phyloP scores from a whole-genome alignment of 2,329 filamentous ascomycete species.

The Calonectria pseudoturangicola region DNA sequence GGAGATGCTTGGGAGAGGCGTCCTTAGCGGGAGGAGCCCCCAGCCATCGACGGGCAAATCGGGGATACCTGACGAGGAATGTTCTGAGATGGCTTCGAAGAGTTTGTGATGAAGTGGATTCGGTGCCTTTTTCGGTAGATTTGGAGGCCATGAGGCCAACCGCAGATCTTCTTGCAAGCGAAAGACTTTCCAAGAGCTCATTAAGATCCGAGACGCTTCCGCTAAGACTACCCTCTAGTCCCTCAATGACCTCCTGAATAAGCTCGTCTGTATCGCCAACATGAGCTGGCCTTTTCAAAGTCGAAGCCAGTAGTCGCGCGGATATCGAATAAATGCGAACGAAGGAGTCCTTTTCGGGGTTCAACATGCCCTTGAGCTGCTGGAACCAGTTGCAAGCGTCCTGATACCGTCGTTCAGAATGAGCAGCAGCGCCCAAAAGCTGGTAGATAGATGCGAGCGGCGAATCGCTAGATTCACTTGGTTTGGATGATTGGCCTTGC shows the following conservation, averaged over 20 bases:
- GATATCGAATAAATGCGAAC: conserved; percentile 71
- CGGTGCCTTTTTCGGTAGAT: conserved; percentile 44
- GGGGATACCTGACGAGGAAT: conserved; percentile 75
- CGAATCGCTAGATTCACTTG: conserved; percentile 62
- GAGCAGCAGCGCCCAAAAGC: conserved; percentile 69
- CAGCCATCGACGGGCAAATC: conserved; percentile 77
- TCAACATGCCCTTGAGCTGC: conserved; percentile 64
- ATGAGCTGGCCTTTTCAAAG: conserved; percentile 66
- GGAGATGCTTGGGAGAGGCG: conserved; percentile 72
- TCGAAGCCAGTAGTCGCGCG: conserved; percentile 73
- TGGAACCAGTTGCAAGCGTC: conserved; percentile 75
- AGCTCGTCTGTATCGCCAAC: conserved; percentile 64
- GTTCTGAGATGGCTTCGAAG: conserved; percentile 68
- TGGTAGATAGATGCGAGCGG: conserved; percentile 71
- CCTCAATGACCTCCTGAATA: conserved; percentile 69
- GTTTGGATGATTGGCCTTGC: conserved; percentile 58
- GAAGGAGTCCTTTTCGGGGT: conserved; percentile 64
- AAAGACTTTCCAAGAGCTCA: conserved; percentile 75
- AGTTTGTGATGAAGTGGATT: conserved; percentile 37
- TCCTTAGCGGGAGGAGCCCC: conserved; percentile 73
- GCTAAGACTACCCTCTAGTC: conserved; percentile 75
- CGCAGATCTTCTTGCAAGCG: conserved; percentile 71
- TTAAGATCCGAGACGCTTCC: conserved; percentile 77
- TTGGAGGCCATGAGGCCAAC: conserved; percentile 67
- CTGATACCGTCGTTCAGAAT: conserved; percentile 66